Conservation (phyloP, 1,284 basidiomycete species). For the Ganoderma lucidum region DNA sequence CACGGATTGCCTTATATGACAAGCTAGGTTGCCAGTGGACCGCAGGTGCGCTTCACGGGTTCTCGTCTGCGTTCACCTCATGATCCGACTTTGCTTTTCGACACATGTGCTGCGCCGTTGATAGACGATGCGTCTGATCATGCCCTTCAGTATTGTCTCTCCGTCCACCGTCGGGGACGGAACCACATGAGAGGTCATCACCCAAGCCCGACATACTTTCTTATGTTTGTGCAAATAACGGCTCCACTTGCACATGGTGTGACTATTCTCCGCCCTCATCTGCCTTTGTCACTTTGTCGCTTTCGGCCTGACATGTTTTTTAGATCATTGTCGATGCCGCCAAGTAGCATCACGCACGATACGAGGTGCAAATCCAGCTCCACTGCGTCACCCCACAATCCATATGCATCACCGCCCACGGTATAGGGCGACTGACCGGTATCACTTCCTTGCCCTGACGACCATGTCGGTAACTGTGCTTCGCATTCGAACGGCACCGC, state of each 20-base stretch:
- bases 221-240: background rate
- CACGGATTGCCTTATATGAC: background rate
- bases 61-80: background rate
- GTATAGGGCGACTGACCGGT: background rate
- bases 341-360: background rate
- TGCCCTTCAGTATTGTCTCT: background rate
- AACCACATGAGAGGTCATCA: background rate
- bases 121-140: slow-evolving; percentile 2
- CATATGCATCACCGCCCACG: background rate
- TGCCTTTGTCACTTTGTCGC: background rate
- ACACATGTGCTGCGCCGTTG: background rate
- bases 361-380: background rate
- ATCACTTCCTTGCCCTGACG: background rate
- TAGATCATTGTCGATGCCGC: background rate
- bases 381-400: background rate
- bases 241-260: slow-evolving; percentile 10
- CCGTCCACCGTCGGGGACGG: background rate
- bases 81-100: slow-evolving; percentile 1
- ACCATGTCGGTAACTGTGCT: background rate
- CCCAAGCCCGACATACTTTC: background rate
- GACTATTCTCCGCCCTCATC: background rate
- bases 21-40: background rate
- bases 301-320: background rate
- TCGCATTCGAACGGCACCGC: slow-evolving; percentile 6
- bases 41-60: background rate